Evolutionary conservation across 2,329 filamentous ascomycete genomes (phyloP), one percentile per base, ranked within the genome.

Genomic region (Aspergillus sp.): DNA sequence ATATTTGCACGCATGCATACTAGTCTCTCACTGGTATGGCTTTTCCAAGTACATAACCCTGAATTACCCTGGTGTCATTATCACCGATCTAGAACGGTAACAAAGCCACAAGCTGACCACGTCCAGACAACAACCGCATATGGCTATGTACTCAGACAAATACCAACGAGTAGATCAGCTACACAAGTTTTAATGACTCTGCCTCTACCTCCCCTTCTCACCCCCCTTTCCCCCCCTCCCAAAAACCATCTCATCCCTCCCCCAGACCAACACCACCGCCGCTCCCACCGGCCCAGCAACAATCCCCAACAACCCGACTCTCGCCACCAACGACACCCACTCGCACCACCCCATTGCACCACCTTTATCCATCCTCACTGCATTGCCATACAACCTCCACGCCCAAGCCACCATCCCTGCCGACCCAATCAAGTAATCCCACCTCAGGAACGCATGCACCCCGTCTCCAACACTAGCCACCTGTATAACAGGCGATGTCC

Each of bases 391-490:
- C 17, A 83, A 57, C 3, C 73, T 70, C 3, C 78, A 55, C 3
- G 78, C 76, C 82, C 82, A 85, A 5, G 82, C 36, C 19, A 83
- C 55, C 19, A 81, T 69, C 1, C 78, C 76, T 0, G 67, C 59
- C 0, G 77, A 76, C 1, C 79, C 80, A 32, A 80, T 74, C 48
- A 80, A 67, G 10, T 82, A 70, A 65, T 85, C 82, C 78, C 81
- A 84, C 38, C 81, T 77, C 30, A 85, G 63, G 62, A 84, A 81
- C 41, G 71, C 73, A 39, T 80, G 75, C 9, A 78, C 75, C 0
- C 82, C 79, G 19, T 78, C 72, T 12, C 76, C 74, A 12, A 82
- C 56, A 6, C 66, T 70, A 17, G 70, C 62, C n/a, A 76, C 70
- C 38, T 68, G 61, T 28, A 69, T 48, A 6, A 69, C 61, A 25